Base-by-base conservation (phyloP, 441 rosid genomes). In the Corymbia calophylla region DNA sequence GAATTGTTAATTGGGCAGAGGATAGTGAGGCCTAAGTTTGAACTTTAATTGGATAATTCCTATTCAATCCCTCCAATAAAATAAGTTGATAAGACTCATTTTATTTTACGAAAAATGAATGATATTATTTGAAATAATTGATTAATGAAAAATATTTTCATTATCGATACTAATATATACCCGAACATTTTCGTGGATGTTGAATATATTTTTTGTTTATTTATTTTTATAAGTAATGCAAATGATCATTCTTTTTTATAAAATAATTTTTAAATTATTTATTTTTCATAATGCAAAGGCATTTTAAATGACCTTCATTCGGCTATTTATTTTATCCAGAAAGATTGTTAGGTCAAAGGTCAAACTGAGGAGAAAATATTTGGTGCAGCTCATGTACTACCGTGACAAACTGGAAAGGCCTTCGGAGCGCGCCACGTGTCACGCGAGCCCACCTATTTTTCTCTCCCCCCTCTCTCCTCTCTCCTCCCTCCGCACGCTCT, bases 141-240 rank as follows among this genome's bases (percentile, higher is more conserved):
- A 32, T 31, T 16, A 16, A 66, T n/a, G 17, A n/a, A 64, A 31
- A n/a, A 66, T 0, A 3, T 15, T n/a, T n/a, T 2, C 3, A 8
- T 66, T 16, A 1, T 66, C 32, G 4, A 66, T 9, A 31, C 15
- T 10, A n/a, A 31, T 66, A n/a, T n/a, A 66, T 18, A n/a, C 12
- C 0, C 1, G 13, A 31, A 66, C 16, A 31, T 8, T n/a, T 66
- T 66, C 0, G 0, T n/a, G 1, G 35, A 31, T 14, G 21, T 0
- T 15, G 32, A 15, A 2, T 29, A n/a, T 2, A 15, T 9, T 58
- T 66, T 66, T 62, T 6, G 1, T 62, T 31, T 9, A n/a, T 16
- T 4, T 11, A 64, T 16, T 66, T 29, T 7, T 66, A n/a, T 8
- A 8, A 66, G 39, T n/a, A 4, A 15, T 53, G 1, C 8, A 53